phyloP scores from a whole-genome alignment of 805 yeast species.

The Ogataea nitratoaversa region DNA sequence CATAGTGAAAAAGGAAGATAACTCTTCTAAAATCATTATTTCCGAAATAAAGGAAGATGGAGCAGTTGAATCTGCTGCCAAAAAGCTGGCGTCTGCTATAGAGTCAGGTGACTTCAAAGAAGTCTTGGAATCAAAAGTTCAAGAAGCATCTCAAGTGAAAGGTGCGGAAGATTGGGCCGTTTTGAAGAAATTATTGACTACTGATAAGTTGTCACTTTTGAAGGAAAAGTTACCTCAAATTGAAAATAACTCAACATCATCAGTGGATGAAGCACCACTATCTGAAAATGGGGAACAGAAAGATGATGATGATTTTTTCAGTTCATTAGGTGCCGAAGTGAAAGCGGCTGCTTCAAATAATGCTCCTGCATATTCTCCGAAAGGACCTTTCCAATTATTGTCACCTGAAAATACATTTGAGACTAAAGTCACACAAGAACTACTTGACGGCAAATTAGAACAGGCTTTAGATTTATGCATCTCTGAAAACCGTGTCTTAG shows the following conservation, averaged over 20 bases:
- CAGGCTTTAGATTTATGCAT: conserved; percentile 68
- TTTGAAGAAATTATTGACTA: conserved; percentile 45
- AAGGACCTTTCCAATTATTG: conserved; percentile 47
- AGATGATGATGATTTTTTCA: conserved; percentile 32
- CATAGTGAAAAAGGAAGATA: conserved; percentile 35
- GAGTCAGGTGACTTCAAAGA: conserved; percentile 47
- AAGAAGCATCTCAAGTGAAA: conserved; percentile 28
- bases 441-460: conserved; percentile 59
- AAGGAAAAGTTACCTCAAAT: conserved; percentile 27
- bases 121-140: conserved; percentile 53
- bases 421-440: conserved; percentile 43
- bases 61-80: conserved; percentile 32
- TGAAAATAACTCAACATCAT: conserved; percentile 10
- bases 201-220: conserved; percentile 49
- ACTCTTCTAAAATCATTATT: conserved; percentile 38
- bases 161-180: conserved; percentile 55
- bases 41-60: conserved; percentile 31
- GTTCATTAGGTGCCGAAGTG: conserved; percentile 24
- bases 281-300: conserved; percentile 13
- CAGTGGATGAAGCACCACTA: conserved; percentile 16
- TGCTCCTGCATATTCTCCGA: conserved; percentile 36
- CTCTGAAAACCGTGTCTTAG: conserved; percentile 57
- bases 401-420: conserved; percentile 32
- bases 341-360: conserved; percentile 3
- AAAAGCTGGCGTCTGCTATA: conserved; percentile 52